Conservation (phyloP, 352 stramenopile species). For the Plasmopara muralis region DNA sequence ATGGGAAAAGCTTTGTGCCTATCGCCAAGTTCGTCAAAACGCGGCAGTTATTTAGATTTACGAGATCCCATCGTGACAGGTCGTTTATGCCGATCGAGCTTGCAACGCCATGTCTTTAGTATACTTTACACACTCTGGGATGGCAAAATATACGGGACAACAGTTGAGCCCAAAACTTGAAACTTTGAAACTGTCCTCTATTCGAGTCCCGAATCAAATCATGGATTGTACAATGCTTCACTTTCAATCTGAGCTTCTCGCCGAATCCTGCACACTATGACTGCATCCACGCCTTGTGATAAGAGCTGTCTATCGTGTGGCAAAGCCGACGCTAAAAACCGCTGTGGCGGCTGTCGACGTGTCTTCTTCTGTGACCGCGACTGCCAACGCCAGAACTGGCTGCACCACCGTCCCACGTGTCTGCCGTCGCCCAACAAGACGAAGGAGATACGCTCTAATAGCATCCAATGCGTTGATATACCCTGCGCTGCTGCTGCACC, state of each 20-base stretch:
- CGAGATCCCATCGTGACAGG: no score
- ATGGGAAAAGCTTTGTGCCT: no score
- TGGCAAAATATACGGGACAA: no score
- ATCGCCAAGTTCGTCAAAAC: no score
- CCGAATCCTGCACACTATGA: slow-evolving; percentile 1
- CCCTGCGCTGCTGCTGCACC: slow-evolving; percentile 11
- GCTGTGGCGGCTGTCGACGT: slow-evolving; percentile 58
- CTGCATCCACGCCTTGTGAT: background rate
- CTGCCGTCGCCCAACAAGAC: slow-evolving; percentile 7
- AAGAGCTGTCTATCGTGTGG: slow-evolving; percentile 46
- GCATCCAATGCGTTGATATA: slow-evolving; percentile 24
- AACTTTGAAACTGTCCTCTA: slow-evolving; percentile 5
- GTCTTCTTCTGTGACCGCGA: slow-evolving; percentile 77
- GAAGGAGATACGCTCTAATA: slow-evolving; percentile 10
- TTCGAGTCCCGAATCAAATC: slow-evolving; percentile 10
- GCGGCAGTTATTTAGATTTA: no score
- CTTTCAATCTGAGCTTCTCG: slow-evolving; percentile 19
- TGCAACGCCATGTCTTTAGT: no score
- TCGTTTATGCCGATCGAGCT: no score
- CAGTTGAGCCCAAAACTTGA: background rate
- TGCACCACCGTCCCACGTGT: slow-evolving; percentile 43
- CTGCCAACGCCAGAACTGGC: slow-evolving; percentile 65
- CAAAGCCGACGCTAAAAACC: slow-evolving; percentile 42
- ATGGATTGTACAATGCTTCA: slow-evolving; percentile 10
- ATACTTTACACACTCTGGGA: no score